phyloP scores from a whole-genome alignment of 768 basidiomycete species.

The Tricholoma flavovirens region DNA sequence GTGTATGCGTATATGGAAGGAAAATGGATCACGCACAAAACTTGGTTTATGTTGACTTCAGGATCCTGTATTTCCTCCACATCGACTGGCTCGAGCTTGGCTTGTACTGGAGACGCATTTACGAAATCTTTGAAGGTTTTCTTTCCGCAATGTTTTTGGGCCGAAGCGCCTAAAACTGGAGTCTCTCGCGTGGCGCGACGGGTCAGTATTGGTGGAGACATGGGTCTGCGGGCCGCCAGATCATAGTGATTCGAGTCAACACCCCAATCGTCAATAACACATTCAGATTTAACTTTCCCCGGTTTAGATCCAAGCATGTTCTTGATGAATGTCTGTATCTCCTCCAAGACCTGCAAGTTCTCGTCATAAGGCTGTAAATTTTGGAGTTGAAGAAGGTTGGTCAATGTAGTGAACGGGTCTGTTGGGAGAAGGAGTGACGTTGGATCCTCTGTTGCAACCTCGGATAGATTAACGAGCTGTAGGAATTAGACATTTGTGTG shows the following conservation, averaged over 20 bases:
- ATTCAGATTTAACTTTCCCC: conserved; percentile 29
- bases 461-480: conserved; percentile 37
- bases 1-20: background rate
- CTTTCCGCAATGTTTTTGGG: background rate
- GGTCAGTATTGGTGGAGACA: conserved; percentile 36
- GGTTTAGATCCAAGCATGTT: conserved; percentile 14
- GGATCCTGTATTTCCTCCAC: conserved; percentile 28
- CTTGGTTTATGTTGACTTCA: conserved; percentile 26
- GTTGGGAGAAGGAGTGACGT: conserved; percentile 45
- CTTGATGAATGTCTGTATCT: conserved; percentile 31
- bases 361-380: conserved; percentile 40
- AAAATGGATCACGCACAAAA: conserved; percentile 31
- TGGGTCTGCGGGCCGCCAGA: conserved; percentile 29
- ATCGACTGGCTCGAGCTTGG: conserved; percentile 18
- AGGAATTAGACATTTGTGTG: background rate
- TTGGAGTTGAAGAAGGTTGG: conserved; percentile 26
- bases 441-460: conserved; percentile 44
- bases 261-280: conserved; percentile 29
- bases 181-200: conserved; percentile 42
- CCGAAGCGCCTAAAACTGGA: conserved; percentile 30
- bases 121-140: conserved; percentile 5
- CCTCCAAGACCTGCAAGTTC: conserved; percentile 31
- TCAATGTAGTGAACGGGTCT: conserved; percentile 49
- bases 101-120: conserved; percentile 19
- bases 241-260: conserved; percentile 9